Percentiles rank a stretch among this genome's conserved stretches.
Evolutionary conservation across 1,139 yeast species (phyloP).

Genomic region (Geotrichum macrosporum): DNA sequence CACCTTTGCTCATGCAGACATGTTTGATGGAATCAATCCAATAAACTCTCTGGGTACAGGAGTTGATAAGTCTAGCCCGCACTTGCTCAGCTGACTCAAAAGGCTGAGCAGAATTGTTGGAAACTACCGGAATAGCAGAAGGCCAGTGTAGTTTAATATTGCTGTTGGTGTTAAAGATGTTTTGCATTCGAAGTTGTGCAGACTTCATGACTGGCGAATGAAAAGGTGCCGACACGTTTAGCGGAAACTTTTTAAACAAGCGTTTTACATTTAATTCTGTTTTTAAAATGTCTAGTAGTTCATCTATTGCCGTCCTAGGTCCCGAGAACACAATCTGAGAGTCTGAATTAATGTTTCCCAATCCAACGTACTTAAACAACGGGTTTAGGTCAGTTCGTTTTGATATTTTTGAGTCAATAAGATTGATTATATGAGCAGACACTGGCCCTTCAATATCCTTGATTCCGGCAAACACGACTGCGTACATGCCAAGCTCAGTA

Average conservation of each 20-base stretch:
- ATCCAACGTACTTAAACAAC: conserved; percentile 21
- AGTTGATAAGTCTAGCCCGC: conserved; percentile 27
- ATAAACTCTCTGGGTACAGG: conserved; percentile 35
- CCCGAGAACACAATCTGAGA: conserved; percentile 45
- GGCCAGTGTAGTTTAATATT: conserved; percentile 29
- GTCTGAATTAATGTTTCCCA: conserved; percentile 42
- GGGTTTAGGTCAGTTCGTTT: conserved; percentile 3
- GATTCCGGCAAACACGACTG: conserved; percentile 27
- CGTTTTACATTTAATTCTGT: conserved; percentile 17
- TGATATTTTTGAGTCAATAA: conserved; percentile 9
- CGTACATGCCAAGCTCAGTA: conserved; percentile 30
- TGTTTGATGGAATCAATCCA: conserved; percentile 34
- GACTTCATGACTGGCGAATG: conserved; percentile 44
- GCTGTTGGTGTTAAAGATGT: conserved; percentile 18
- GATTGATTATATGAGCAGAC: not conserved
- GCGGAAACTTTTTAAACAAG: conserved; percentile 34
- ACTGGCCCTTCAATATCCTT: not conserved
- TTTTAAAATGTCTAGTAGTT: conserved; percentile 15
- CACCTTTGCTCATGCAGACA: conserved; percentile 18
- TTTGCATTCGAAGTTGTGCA: conserved; percentile 37
- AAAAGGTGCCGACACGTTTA: conserved; percentile 54
- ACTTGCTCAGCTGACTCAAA: conserved; percentile 33
- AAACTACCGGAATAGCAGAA: conserved; percentile 29
- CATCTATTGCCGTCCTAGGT: conserved; percentile 19
- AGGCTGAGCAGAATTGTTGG: conserved; percentile 37